Conservation (phyloP, 2,329 filamentous ascomycete genomes). For the Claviceps monticola region DNA sequence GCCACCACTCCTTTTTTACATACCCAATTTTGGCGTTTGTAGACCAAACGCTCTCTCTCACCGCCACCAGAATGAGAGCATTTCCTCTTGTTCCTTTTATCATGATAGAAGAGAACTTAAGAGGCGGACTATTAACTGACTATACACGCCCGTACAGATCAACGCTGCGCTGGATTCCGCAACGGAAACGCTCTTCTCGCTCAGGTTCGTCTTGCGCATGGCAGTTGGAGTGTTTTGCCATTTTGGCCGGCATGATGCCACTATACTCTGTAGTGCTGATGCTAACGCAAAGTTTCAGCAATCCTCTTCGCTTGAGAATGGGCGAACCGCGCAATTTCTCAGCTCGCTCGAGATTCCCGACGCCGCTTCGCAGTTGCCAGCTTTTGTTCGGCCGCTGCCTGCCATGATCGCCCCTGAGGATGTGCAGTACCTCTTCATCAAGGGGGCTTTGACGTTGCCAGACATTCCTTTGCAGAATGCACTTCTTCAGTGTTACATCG, state of each 20-base stretch:
- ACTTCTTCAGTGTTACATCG: conserved; percentile 66
- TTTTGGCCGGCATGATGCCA: too few species aligned
- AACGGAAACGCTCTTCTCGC: conserved; percentile 18
- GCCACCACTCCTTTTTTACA: background rate
- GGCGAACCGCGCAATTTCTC: conserved; percentile 29
- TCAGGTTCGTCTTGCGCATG: conserved; percentile 3
- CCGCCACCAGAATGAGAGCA: too few species aligned
- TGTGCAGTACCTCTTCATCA: conserved; percentile 67
- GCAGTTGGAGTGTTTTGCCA: too few species aligned
- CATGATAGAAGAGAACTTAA: background rate
- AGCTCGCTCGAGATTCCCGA: conserved; percentile 35
- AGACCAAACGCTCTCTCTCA: background rate
- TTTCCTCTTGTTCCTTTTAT: too few species aligned
- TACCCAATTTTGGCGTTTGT: background rate
- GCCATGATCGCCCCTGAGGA: conserved; percentile 67
- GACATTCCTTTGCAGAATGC: conserved; percentile 58
- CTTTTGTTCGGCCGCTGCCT: conserved; percentile 69
- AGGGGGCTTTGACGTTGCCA: conserved; percentile 73
- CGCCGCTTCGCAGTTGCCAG: conserved; percentile 35
- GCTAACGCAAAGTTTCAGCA: background rate
- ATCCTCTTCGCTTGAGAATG: conserved; percentile 17
- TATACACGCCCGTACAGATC: conserved; percentile 15
- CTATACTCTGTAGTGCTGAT: too few species aligned
- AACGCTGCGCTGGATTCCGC: conserved; percentile 22
- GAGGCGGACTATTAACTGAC: background rate